phyloP scores from a whole-genome alignment of 495 filamentous ascomycete species.

The Trichocladium uniseriatum region DNA sequence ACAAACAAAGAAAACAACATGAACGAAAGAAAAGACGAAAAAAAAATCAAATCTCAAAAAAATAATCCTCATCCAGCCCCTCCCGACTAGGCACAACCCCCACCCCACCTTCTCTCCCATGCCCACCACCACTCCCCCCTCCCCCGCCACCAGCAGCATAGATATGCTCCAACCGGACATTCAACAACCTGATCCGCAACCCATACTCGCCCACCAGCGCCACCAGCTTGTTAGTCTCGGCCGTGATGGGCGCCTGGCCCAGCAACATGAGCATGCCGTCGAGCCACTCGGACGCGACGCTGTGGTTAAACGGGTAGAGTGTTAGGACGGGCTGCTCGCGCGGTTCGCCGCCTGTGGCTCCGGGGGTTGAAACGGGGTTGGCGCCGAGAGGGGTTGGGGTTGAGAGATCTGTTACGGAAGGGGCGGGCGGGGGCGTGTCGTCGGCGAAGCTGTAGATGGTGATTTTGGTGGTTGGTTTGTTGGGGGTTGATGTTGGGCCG shows the following conservation, averaged over 20 bases:
- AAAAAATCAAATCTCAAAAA: constrained; percentile 52
- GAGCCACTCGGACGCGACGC: constrained; percentile 87
- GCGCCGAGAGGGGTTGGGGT: no score
- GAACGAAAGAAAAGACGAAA: constrained; percentile 15
- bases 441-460: constrained; percentile 71
- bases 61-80: constrained; percentile 60
- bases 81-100: constrained; percentile 51
- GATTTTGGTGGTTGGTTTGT: constrained; percentile 72
- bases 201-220: constrained; percentile 81
- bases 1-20: constrained; percentile 1
- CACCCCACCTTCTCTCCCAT: constrained; percentile 6
- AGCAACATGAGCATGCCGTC: constrained; percentile 93
- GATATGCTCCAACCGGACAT: constrained; percentile 77
- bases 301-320: constrained; percentile 73
- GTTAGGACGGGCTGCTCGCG: constrained; percentile 58
- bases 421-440: background rate
- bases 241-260: constrained; percentile 92
- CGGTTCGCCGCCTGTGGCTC: no score
- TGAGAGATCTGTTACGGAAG: background rate
- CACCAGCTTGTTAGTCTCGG: constrained; percentile 84
- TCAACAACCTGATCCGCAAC: constrained; percentile 83
- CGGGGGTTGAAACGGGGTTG: no score
- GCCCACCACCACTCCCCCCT: background rate
- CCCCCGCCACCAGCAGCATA: constrained; percentile 43
- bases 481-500: constrained; percentile 24